A percentile compares a stretch with the other conserved stretches of the same genome.
Evolutionary conservation across 1,284 basidiomycete species (phyloP).

Genomic region (Marasmius oreades): DNA sequence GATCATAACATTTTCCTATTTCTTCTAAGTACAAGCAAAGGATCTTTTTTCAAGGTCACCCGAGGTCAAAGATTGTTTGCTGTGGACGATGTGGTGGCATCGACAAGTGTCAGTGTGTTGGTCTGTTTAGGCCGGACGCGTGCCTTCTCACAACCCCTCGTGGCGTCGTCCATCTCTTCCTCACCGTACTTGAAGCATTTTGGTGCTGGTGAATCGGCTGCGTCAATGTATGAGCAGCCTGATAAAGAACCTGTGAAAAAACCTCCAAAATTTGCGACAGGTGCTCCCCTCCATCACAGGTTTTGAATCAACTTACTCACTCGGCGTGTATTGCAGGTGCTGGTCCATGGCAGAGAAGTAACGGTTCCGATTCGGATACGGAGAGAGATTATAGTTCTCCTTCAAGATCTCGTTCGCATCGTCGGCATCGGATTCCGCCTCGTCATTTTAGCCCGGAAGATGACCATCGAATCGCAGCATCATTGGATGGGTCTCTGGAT

Average conservation of each 20-base stretch:
- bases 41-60: too few species aligned
- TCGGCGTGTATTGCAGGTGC: slow-evolving; percentile 4
- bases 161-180: too few species aligned
- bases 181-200: neutral
- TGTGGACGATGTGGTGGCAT: too few species aligned
- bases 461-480: slow-evolving; percentile 1
- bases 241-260: slow-evolving; percentile 2
- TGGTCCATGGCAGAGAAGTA: slow-evolving; percentile 10
- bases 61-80: too few species aligned
- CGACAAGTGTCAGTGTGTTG: too few species aligned
- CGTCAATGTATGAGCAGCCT: slow-evolving; percentile 10
- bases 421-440: slow-evolving; percentile 2
- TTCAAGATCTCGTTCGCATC: slow-evolving; percentile 11
- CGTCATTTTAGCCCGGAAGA: slow-evolving; percentile 6
- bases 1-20: too few species aligned
- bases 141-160: too few species aligned
- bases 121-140: too few species aligned
- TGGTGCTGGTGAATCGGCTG: neutral
- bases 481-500: slow-evolving; percentile 42
- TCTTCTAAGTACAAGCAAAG: too few species aligned
- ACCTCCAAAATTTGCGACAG: slow-evolving; percentile 11
- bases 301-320: neutral
- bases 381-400: slow-evolving; percentile 8
- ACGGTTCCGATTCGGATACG: slow-evolving; percentile 13
- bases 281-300: neutral